Percentiles rank a stretch among this genome's conserved stretches.
Evolutionary conservation across 768 basidiomycete genomes (phyloP).

Genomic region (Boletus tylopilopsis): DNA sequence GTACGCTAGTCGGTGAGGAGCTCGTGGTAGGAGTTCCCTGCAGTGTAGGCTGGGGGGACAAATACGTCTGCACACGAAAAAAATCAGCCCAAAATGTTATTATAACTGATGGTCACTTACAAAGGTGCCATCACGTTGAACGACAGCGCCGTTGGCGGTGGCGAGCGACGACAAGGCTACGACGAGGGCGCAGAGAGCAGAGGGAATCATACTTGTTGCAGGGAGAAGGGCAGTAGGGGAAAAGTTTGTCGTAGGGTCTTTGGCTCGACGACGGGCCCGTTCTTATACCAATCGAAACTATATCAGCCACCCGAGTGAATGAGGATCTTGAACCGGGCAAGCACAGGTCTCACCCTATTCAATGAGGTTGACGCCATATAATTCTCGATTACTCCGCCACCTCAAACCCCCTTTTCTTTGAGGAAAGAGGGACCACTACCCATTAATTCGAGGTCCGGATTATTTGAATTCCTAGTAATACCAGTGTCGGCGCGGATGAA

Average conservation of each 20-base stretch:
- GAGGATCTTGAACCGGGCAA: not conserved
- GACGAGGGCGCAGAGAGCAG: constrained; percentile 5
- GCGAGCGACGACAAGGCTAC: constrained; percentile 9
- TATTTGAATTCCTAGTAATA: not conserved
- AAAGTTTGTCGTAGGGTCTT: not conserved
- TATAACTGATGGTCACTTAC: constrained; percentile 6
- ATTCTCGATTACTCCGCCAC: not conserved
- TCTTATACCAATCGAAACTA: constrained; percentile 11
- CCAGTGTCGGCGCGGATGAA: constrained; percentile 3
- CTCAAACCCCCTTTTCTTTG: constrained; percentile 2
- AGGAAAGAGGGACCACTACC: not conserved
- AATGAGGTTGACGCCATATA: not conserved
- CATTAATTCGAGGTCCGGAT: not conserved
- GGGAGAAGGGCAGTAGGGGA: not conserved
- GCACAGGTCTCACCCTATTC: not conserved
- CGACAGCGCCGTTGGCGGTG: constrained; percentile 13
- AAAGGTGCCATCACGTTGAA: constrained; percentile 14
- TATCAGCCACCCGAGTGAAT: constrained; percentile 11
- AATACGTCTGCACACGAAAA: not conserved
- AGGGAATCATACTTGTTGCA: constrained; percentile 16
- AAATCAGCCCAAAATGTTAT: not conserved
- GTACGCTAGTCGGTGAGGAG: not conserved
- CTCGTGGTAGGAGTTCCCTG: not conserved
- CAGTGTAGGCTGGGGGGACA: constrained; percentile 10
- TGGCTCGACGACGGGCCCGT: not conserved